A percentile compares a stretch with the other conserved stretches of the same genome.
phyloP scores from a whole-genome alignment of 106 monocot genomes.

The Amphibolis antarctica region DNA sequence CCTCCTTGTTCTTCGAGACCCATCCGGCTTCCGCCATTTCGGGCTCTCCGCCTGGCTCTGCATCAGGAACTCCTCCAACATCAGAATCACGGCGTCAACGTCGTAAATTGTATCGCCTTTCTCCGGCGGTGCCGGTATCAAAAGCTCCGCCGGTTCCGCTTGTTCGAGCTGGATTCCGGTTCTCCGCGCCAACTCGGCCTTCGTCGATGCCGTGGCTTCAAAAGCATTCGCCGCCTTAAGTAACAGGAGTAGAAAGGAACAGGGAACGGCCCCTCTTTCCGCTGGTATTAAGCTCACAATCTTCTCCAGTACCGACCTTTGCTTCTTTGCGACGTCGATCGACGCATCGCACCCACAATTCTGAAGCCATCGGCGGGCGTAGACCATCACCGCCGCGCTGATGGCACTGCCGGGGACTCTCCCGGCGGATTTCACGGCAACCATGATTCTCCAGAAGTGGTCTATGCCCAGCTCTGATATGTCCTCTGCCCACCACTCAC shows the following conservation, averaged over 20 bases:
- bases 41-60: slow-evolving; percentile 53
- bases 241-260: slow-evolving; percentile 51
- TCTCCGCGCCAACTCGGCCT: slow-evolving; percentile 40
- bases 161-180: slow-evolving; percentile 56
- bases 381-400: slow-evolving; percentile 47
- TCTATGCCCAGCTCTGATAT: slow-evolving; percentile 47
- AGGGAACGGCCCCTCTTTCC: slow-evolving; percentile 47
- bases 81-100: slow-evolving; percentile 50
- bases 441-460: slow-evolving; percentile 62
- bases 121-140: slow-evolving; percentile 31
- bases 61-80: slow-evolving; percentile 66
- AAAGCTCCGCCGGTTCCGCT: slow-evolving; percentile 39
- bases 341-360: not conserved
- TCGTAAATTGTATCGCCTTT: slow-evolving; percentile 31
- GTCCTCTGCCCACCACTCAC: slow-evolving; percentile 56
- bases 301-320: slow-evolving; percentile 42
- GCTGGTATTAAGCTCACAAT: slow-evolving; percentile 46
- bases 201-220: slow-evolving; percentile 28
- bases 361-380: slow-evolving; percentile 45
- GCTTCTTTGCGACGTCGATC: slow-evolving; percentile 23
- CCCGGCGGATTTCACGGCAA: slow-evolving; percentile 47
- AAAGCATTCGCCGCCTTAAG: slow-evolving; percentile 46
- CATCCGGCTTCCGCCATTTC: slow-evolving; percentile 13
- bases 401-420: slow-evolving; percentile 26
- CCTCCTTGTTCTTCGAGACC: slow-evolving; percentile 24